phyloP scores from a whole-genome alignment of 1,139 yeast genomes.

The Debaryomyces psychrophilus region DNA sequence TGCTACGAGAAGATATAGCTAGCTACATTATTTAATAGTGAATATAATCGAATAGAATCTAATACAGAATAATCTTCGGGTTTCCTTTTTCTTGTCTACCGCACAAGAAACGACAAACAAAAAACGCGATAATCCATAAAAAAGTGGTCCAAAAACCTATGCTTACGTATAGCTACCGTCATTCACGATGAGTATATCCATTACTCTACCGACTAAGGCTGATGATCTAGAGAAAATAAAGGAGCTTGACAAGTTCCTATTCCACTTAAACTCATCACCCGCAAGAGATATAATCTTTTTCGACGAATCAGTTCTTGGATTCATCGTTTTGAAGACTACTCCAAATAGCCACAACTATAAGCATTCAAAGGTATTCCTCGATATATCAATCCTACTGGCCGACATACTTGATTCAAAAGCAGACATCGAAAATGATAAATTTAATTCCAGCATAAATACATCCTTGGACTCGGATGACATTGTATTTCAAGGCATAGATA shows the following conservation, averaged over 20 bases:
- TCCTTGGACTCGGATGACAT: constrained; percentile 19
- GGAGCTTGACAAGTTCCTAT: constrained; percentile 11
- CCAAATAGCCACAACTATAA: constrained; percentile 10
- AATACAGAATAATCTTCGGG: no score
- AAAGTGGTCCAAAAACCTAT: background rate
- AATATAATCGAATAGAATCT: no score
- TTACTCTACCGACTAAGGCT: constrained; percentile 12
- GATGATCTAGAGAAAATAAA: constrained; percentile 7
- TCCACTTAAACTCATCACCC: constrained; percentile 1
- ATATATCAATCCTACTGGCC: constrained; percentile 33
- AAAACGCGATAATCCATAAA: background rate
- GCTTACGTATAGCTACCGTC: background rate
- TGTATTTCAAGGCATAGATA: constrained; percentile 14
- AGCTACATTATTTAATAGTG: background rate
- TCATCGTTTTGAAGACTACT: constrained; percentile 26
- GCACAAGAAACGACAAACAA: no score
- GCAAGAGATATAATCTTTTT: constrained; percentile 29
- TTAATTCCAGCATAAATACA: constrained; percentile 20
- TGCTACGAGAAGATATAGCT: constrained; percentile 1
- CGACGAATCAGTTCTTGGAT: constrained; percentile 45
- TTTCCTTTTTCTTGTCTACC: no score
- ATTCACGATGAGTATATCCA: constrained; percentile 15
- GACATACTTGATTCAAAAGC: constrained; percentile 20
- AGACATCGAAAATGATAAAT: constrained; percentile 13
- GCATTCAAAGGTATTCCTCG: constrained; percentile 24